Base-by-base conservation (phyloP, 108 stramenopile species). In the Pseudonitzschia multiseries region DNA sequence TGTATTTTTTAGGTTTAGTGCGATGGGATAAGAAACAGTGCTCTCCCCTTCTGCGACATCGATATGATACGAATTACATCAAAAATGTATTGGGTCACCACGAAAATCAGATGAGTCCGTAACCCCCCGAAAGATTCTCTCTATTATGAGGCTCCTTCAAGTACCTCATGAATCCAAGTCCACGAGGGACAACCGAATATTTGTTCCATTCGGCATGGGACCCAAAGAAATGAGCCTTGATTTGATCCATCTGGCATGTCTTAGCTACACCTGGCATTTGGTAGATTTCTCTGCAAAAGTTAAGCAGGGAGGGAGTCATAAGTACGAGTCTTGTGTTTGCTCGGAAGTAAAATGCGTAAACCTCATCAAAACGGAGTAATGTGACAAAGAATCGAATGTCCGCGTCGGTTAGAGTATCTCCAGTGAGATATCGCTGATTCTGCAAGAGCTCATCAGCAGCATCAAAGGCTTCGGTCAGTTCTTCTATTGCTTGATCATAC, bases 331-430 rank as follows among this genome's bases (percentile, higher is more conserved):
- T 75, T 31, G 90, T 88, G 75, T 96, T 98, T 76, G 93, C 90
- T 77, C 96, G 95, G 89, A 98, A 99, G 82, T 98, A 96, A 24
- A 95, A 82, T 29, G 77, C 77, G 70, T 97, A 97, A 22, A 93
- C 87, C 73, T 96, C 97, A 77, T 99, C 99, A 74, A 97, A 98
- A 27, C 99, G 91, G 46, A 92, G 75, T 53, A 98, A 71, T 1
- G 98, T 98, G 18, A 92, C 89, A 69, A 98, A 99, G 22, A 98
- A 86, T 50, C 99, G 86, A 43, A 99, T 81, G 75, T 99, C 99
- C 17, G 96, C 94, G 64, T 95, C 92, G 27, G 99, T 99, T 69
- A 99, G 70, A 28, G 51, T 68, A 73, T 90, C 83, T 33, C 96
- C 95, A 15, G 86, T 79, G 50, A 96, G 71, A 77, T 81, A 98